Conservation (phyloP, 768 basidiomycete genomes). For the Leccinum fibrillosum region DNA sequence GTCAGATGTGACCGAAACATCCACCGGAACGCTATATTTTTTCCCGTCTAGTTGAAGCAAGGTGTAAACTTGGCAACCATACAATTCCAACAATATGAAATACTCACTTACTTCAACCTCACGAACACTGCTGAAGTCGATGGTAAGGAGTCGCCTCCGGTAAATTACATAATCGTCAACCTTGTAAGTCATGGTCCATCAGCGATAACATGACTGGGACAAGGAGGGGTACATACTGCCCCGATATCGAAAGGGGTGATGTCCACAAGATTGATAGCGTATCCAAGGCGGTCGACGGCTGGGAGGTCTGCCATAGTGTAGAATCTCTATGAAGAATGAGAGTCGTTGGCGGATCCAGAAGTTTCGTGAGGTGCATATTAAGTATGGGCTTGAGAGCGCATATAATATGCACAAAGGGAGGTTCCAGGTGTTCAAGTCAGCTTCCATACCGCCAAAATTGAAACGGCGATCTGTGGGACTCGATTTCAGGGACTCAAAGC, state of each 20-base stretch:
- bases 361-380: not conserved
- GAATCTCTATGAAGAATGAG: not conserved
- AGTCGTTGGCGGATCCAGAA: not conserved
- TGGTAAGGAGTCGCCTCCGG: not conserved
- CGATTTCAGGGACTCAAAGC: too few relatives aligned
- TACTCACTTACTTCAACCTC: not conserved
- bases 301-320: not conserved
- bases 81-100: not conserved
- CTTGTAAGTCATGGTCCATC: not conserved
- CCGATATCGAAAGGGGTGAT: conserved; percentile 8
- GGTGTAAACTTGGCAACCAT: not conserved
- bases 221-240: not conserved
- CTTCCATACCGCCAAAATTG: too few relatives aligned
- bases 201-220: not conserved
- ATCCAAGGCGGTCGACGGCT: conserved; percentile 8
- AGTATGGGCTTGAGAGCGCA: not conserved
- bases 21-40: not conserved
- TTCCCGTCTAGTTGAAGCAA: not conserved
- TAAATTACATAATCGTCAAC: not conserved
- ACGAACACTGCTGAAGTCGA: not conserved
- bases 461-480: too few relatives aligned
- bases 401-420: too few relatives aligned
- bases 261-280: not conserved
- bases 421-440: too few relatives aligned
- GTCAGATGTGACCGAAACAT: conserved; percentile 2